These are phyloP conservation scores for Metschnikowia kofuensis DNA, from an alignment of 805 yeast genomes.

Conservation along the genomic window DNA sequence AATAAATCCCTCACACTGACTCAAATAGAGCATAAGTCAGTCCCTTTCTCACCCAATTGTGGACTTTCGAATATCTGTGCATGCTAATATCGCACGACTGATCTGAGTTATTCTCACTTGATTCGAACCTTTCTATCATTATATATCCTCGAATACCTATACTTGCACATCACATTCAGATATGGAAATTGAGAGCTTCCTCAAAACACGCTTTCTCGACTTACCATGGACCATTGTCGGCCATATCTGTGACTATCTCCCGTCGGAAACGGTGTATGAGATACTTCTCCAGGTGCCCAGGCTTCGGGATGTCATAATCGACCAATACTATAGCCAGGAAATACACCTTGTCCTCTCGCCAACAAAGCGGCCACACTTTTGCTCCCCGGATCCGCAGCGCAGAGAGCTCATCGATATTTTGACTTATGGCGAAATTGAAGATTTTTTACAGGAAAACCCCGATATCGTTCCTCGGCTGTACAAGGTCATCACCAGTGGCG, in stretches of 20 bases:
- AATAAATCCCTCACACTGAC: too few relatives aligned
- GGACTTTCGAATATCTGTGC: too few relatives aligned
- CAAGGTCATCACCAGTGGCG: slow-evolving; percentile 31
- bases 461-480: slow-evolving; percentile 27
- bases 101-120: too few relatives aligned
- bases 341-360: slow-evolving; percentile 35
- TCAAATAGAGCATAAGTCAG: too few relatives aligned
- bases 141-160: too few relatives aligned
- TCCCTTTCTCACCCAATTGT: too few relatives aligned
- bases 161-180: neutral
- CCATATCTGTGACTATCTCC: slow-evolving; percentile 9
- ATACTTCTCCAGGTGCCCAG: slow-evolving; percentile 13
- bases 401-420: slow-evolving; percentile 17
- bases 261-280: slow-evolving; percentile 11
- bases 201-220: slow-evolving; percentile 8
- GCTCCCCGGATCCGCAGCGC: slow-evolving; percentile 9
- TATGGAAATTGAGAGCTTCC: slow-evolving; percentile 9
- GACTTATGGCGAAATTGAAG: slow-evolving; percentile 30
- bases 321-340: slow-evolving; percentile 28
- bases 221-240: slow-evolving; percentile 15
- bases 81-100: too few relatives aligned
- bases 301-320: slow-evolving; percentile 24
- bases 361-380: slow-evolving; percentile 22
- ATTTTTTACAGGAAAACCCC: slow-evolving; percentile 27
- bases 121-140: too few relatives aligned